Percentiles rank a stretch among this genome's conserved stretches.
phyloP scores from a whole-genome alignment of 495 filamentous ascomycete species.

The Platismatia glauca region DNA sequence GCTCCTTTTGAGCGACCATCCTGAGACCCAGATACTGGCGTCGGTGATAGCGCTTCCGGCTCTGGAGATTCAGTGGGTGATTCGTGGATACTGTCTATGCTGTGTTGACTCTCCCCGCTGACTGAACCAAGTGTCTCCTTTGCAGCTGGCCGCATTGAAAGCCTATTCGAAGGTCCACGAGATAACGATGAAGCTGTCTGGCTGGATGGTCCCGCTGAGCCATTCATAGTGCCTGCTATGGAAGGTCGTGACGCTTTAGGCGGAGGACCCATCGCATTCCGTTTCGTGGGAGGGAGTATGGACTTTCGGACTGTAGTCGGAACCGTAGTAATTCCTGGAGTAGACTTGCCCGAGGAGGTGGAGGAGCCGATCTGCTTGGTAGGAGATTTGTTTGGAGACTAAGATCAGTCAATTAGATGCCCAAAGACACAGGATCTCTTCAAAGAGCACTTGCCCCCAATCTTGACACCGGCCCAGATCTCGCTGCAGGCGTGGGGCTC shows the following conservation, averaged over 20 bases:
- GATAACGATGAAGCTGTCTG: constrained; percentile 26
- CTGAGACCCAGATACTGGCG: constrained; percentile 3
- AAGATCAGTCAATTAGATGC: constrained; percentile 10
- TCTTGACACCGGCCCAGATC: constrained; percentile 42
- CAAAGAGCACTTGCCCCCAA: constrained; percentile 44
- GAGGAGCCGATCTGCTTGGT: constrained; percentile 62
- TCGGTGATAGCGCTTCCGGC: constrained; percentile 12
- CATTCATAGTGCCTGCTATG: constrained; percentile 30
- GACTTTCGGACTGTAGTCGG: constrained; percentile 41
- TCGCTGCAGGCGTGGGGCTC: constrained; percentile 55
- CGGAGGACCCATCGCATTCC: constrained; percentile 63
- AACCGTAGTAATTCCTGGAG: constrained; percentile 48
- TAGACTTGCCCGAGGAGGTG: constrained; percentile 46
- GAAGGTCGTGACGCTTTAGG: constrained; percentile 35
- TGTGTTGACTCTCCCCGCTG: constrained; percentile 25
- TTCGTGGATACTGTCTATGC: constrained; percentile 28
- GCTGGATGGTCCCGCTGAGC: constrained; percentile 31
- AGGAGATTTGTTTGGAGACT: constrained; percentile 74
- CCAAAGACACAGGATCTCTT: constrained; percentile 9
- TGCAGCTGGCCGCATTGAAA: constrained; percentile 31
- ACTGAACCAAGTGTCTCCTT: constrained; percentile 17
- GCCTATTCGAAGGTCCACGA: constrained; percentile 32
- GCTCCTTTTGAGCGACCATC: constrained; percentile 1
- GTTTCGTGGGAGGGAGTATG: constrained; percentile 44
- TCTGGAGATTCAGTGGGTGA: constrained; percentile 17